Conservation (phyloP, 1,284 basidiomycete species). For the Rugosomyces carneus region DNA sequence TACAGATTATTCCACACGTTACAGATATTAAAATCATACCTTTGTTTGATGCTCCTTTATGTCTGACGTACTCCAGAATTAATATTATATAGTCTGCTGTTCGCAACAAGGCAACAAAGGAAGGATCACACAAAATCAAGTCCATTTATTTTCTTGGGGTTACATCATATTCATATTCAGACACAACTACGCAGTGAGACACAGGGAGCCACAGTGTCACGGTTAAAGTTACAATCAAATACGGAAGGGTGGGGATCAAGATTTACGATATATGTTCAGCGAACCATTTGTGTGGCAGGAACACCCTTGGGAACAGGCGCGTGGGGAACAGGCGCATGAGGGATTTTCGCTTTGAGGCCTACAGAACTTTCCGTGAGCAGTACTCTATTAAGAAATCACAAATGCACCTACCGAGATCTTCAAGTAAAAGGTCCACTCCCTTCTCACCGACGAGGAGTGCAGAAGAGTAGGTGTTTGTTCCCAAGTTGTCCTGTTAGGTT, state of each 20-base stretch:
- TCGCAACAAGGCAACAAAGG: too few species aligned
- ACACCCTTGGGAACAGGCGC: constrained; percentile 54
- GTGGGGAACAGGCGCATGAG: constrained; percentile 67
- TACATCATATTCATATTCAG: not conserved
- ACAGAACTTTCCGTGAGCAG: constrained; percentile 1
- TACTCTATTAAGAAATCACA: not conserved
- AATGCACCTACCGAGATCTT: constrained; percentile 49
- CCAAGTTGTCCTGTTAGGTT: constrained; percentile 51
- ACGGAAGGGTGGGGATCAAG: not conserved
- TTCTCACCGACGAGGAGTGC: constrained; percentile 67
- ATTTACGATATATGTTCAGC: constrained; percentile 20
- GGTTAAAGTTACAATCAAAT: not conserved
- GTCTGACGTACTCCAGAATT: not conserved
- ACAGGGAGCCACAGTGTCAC: not conserved
- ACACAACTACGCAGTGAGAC: not conserved
- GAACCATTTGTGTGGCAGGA: constrained; percentile 45
- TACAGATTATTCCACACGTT: constrained; percentile 78
- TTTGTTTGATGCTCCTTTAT: not conserved
- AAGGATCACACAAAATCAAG: not conserved
- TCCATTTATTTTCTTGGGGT: not conserved
- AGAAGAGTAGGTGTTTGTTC: constrained; percentile 68
- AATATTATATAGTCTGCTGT: not conserved
- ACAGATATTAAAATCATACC: constrained; percentile 53
- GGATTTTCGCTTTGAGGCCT: constrained; percentile 57
- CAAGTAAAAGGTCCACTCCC: constrained; percentile 53